Evolutionary conservation across 2,329 filamentous ascomycete species (phyloP), one percentile per base, ranked within the genome.

Genomic region (Davidsoniella virescens): DNA sequence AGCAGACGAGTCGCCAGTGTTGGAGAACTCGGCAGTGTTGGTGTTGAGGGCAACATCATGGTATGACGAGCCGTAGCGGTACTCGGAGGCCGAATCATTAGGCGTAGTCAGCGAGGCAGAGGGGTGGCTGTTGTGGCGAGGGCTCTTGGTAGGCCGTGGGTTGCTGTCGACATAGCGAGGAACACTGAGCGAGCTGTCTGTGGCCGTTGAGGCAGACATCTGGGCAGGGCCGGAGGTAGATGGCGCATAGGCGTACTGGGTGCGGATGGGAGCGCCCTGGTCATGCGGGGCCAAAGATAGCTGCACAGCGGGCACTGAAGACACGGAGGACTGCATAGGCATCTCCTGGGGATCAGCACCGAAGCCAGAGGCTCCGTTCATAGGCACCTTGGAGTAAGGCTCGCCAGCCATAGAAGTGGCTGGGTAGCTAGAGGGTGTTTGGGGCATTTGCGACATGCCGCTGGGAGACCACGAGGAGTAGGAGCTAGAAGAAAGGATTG

Each of bases 111-210:
- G 72, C 38, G 67, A 64, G 10, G 63, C 61, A 1, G 74, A 75
- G 47, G 71, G 70, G 55, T 77, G 71, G 59, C 66, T 70, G 9
- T 63, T 65, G 53, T 76, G 70, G 2, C 75, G 69, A 0, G 75
- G 72, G 56, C 72, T 75, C 61, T 78, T 78, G 37, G 70, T 63
- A 14, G 75, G 72, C 18, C 75, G 68, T 5, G 70, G 67, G 55
- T 71, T 74, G 55, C 61, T 65, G 58, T 78, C 75, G 44, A 78
- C 67, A 57, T 77, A 78, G 55, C 75, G 67, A 9, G 75, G 73
- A 43, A 78, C 69, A 57, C 65, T 74, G 50, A 76, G 65, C 17
- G 65, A 65, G 52, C 63, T 67, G 48, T 73, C 70, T 2, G 66
- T 60, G 56, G 61, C 61, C 38, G 62, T 63, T 16, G 68, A 60